A percentile compares a stretch with the other conserved stretches of the same genome.
phyloP scores from a whole-genome alignment of 1,284 basidiomycete species.

The Ganoderma multipileum region DNA sequence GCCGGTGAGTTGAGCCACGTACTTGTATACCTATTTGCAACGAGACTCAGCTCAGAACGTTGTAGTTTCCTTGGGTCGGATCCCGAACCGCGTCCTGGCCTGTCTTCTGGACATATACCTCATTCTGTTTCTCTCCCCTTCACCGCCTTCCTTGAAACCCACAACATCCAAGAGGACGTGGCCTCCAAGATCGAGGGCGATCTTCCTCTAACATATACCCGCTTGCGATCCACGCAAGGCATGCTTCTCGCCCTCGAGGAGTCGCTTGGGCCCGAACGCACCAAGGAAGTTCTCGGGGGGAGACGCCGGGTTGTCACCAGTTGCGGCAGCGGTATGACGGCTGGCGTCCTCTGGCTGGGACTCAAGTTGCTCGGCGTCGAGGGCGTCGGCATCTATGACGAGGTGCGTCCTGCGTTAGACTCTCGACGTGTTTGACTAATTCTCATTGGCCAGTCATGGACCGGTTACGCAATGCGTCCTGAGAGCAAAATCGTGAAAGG shows the following conservation, averaged over 20 bases:
- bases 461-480: conserved; percentile 74
- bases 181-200: conserved; percentile 13
- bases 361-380: conserved; percentile 71
- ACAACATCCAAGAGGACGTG: conserved; percentile 36
- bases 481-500: conserved; percentile 32
- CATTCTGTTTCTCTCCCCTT: conserved; percentile 89
- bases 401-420: conserved; percentile 56
- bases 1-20: conserved; percentile 58
- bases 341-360: conserved; percentile 91
- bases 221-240: conserved; percentile 61
- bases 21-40: background rate
- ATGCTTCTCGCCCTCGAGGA: conserved; percentile 67
- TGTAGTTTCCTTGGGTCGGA: conserved; percentile 80
- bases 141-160: conserved; percentile 71
- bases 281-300: conserved; percentile 63
- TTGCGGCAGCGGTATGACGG: conserved; percentile 98
- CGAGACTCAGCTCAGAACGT: background rate
- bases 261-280: conserved; percentile 63
- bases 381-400: conserved; percentile 80
- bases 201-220: conserved; percentile 60
- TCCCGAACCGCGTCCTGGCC: conserved; percentile 89
- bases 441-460: conserved; percentile 70
- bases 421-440: conserved; percentile 15
- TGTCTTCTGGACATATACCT: conserved; percentile 95
- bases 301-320: conserved; percentile 68